Evolutionary conservation across 2,329 filamentous ascomycete genomes (phyloP).

Genomic region (Neofusicoccum cordaticola): DNA sequence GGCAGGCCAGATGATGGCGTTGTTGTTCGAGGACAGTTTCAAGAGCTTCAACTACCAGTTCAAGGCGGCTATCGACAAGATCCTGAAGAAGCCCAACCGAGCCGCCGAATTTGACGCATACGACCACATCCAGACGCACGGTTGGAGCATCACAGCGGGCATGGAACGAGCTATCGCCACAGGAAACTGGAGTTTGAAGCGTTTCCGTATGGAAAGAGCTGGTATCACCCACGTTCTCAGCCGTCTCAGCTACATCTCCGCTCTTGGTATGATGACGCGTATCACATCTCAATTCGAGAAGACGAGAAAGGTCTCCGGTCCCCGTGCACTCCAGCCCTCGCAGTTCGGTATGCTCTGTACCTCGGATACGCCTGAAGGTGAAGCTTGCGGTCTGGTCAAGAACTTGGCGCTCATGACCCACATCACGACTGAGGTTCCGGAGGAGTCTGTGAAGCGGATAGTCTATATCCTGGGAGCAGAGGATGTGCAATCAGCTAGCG

Average conservation of each 20-base stretch:
- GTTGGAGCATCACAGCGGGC: conserved; percentile 82
- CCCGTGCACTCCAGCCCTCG: conserved; percentile 91
- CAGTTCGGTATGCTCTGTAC: conserved; percentile 98
- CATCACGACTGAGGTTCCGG: conserved; percentile 94
- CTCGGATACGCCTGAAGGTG: conserved; percentile 96
- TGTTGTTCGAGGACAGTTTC: conserved; percentile 96
- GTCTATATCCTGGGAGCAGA: conserved; percentile 84
- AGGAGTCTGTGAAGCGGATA: conserved; percentile 81
- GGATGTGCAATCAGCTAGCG: conserved; percentile 75
- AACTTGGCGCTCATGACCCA: conserved; percentile 98
- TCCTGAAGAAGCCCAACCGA: conserved; percentile 87
- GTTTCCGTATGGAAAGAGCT: conserved; percentile 97
- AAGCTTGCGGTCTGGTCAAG: conserved; percentile 96
- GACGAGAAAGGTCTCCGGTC: conserved; percentile 92
- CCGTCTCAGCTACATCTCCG: conserved; percentile 91
- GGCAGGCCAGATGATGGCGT: conserved; percentile 87
- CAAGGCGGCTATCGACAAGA: conserved; percentile 92
- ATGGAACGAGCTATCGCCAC: conserved; percentile 97
- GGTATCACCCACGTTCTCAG: conserved; percentile 96
- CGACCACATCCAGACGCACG: conserved; percentile 78
- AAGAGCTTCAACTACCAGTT: conserved; percentile 89
- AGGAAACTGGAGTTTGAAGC: conserved; percentile 95
- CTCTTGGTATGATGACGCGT: conserved; percentile 98
- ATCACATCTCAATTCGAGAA: conserved; percentile 99
- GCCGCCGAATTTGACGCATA: conserved; percentile 85